These are phyloP conservation scores for Haematococcus lacustris DNA, from an alignment of 139 green algal genomes.

Conservation along the genomic window DNA sequence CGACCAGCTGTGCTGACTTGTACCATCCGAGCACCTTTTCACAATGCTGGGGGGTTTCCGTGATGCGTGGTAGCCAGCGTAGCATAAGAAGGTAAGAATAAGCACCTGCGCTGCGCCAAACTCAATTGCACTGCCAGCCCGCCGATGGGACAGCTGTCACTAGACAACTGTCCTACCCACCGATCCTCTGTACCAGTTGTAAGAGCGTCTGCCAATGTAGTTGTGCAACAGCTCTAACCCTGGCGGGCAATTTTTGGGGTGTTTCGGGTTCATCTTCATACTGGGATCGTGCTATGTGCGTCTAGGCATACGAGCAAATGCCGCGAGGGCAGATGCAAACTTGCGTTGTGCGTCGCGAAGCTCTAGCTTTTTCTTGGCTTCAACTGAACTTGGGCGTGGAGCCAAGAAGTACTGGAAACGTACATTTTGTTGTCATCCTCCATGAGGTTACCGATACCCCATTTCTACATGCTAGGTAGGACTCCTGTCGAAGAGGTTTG, in stretches of 20 bases:
- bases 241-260: constrained; percentile 9
- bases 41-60: constrained; percentile 89
- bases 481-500: too few relatives aligned
- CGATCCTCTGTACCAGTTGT: constrained; percentile 17
- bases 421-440: too few relatives aligned
- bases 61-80: constrained; percentile 82
- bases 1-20: neutral
- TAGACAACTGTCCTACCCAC: neutral
- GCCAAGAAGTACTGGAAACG: too few relatives aligned
- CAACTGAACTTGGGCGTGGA: too few relatives aligned
- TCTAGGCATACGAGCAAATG: too few relatives aligned
- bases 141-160: neutral
- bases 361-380: too few relatives aligned
- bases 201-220: constrained; percentile 13
- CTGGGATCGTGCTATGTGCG: neutral
- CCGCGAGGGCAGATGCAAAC: too few relatives aligned
- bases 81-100: constrained; percentile 84
- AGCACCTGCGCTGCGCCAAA: constrained; percentile 52
- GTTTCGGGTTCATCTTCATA: neutral
- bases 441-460: too few relatives aligned
- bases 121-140: neutral
- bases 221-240: constrained; percentile 28
- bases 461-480: too few relatives aligned
- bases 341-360: too few relatives aligned
- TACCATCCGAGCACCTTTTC: constrained; percentile 53